Base-by-base conservation (phyloP, 306 rosid genomes). In the Trifolium pratense region DNA sequence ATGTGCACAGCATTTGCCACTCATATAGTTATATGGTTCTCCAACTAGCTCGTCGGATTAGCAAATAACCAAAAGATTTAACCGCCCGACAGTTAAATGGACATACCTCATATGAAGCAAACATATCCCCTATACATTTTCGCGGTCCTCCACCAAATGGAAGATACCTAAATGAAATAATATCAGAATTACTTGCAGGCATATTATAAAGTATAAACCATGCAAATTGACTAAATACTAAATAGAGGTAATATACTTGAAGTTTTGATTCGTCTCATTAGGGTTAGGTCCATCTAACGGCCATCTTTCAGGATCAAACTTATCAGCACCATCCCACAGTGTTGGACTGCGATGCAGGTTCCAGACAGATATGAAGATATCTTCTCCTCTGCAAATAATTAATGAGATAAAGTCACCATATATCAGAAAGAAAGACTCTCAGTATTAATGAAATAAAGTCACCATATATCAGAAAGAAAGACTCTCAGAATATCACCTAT, bases 121-220 rank as follows among this genome's bases (percentile, higher is more conserved):
- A 91, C 89, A 91, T 66, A 73, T 94, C 99, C 6, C 99, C 99
- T 12, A 94, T 83, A 20, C 97, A 94, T 80, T 94, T 94, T 43
- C 99, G 83, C 0, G 89, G 99, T 63, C 99, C 99, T 57, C 99
- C 99, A 31, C 99, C 99, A 72, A 94, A 94, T 20, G 99, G 99
- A 76, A 94, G 84, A 83, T 91, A 94, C 37, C 99, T 94, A 81
- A 48, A 73, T 83, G 66, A 68, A 77, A 34, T 57, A 72, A 34
- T 18, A 62, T 61, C 64, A 77, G 13, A 14, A 25, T 75, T 32
- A 67, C n/a, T 46, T 15, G 29, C 55, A 53, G 43, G 65, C 60
- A 57, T 16, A 73, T 63, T 49, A 14, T 11, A 36, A 36, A 36
- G 39, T 36, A 36, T 36, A 3, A 42, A 66, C 37, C 60, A 43